Conservation (phyloP, 2,329 filamentous ascomycete genomes). For the Cladosporium halotolerans region DNA sequence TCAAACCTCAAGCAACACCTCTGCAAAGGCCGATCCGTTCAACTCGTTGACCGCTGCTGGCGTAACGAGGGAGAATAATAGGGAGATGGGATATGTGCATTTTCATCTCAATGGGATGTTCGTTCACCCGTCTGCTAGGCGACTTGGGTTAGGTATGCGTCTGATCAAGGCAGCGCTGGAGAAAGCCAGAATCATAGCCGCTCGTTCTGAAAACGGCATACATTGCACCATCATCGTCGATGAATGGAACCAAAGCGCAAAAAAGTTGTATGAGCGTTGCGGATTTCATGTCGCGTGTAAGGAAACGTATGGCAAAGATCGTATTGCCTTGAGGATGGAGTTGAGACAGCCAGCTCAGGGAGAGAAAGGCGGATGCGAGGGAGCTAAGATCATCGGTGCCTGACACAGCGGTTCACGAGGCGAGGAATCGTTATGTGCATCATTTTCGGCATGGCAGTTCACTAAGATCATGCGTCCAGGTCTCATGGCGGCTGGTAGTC, state of each 20-base stretch:
- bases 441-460: background rate
- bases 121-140: conserved; percentile 22
- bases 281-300: conserved; percentile 23
- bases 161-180: conserved; percentile 25
- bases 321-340: conserved; percentile 21
- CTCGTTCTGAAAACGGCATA: background rate
- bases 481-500: too few species aligned
- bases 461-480: background rate
- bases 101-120: conserved; percentile 28
- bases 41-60: background rate
- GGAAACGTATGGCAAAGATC: conserved; percentile 19
- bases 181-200: conserved; percentile 12
- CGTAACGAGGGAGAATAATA: background rate
- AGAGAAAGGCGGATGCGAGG: too few species aligned
- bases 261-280: conserved; percentile 22
- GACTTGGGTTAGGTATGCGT: conserved; percentile 24
- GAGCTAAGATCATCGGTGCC: too few species aligned
- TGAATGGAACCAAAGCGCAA: conserved; percentile 23
- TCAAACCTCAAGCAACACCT: conserved; percentile 3
- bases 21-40: conserved; percentile 18
- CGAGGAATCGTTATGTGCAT: too few species aligned
- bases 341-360: background rate
- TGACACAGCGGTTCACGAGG: too few species aligned
- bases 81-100: conserved; percentile 3
- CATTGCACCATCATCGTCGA: conserved; percentile 22